Evolutionary conservation across 2,329 filamentous ascomycete species (phyloP).

Genomic region (Trichoderma cornu-damae): DNA sequence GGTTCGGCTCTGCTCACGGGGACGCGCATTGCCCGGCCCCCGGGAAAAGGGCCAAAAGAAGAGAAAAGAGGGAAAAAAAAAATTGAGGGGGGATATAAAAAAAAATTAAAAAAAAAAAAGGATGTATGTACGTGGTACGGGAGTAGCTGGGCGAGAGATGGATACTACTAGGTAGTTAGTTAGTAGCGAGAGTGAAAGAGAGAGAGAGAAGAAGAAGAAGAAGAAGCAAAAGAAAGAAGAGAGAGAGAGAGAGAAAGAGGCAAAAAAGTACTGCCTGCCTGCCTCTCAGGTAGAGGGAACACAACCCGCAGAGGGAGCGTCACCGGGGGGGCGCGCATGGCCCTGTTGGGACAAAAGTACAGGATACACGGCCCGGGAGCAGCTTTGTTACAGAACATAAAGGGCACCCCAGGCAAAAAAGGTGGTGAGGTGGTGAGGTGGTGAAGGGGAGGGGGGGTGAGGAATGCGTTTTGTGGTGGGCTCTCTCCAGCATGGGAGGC

Average conservation of each 20-base stretch:
- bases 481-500: no score
- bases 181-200: no score
- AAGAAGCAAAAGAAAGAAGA: neutral
- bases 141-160: no score
- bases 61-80: neutral
- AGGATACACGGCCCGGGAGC: neutral
- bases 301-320: neutral
- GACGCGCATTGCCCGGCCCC: neutral
- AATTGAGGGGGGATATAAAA: no score
- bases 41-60: neutral
- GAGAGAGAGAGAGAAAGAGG: neutral
- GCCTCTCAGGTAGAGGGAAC: neutral
- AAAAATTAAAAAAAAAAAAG: no score
- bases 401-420: constrained; percentile 1
- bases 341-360: neutral
- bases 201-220: no score
- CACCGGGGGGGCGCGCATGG: constrained; percentile 3
- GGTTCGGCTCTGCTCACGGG: constrained; percentile 15
- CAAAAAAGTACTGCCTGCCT: no score
- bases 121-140: no score
- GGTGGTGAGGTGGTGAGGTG: no score
- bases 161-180: no score
- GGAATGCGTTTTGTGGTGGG: constrained; percentile 17
- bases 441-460: constrained; percentile 4
- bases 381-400: neutral